Conservation (phyloP, 148 eudicot genomes). For the Fagopyrum homotropicum region DNA sequence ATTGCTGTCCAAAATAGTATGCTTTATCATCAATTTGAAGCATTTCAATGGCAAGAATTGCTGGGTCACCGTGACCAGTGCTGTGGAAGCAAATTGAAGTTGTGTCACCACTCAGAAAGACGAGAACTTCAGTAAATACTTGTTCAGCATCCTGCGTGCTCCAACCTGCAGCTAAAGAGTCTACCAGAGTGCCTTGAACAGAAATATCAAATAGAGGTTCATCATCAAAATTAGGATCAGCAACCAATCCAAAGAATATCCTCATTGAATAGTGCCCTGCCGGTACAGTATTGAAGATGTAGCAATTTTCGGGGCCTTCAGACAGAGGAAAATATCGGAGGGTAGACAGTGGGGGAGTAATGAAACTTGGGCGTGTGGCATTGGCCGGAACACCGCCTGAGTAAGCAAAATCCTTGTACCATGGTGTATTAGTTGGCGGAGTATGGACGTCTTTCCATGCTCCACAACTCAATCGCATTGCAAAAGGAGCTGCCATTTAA, state of each 20-base stretch:
- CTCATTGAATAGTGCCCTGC: slow-evolving; percentile 74
- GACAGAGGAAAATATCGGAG: slow-evolving; percentile 86
- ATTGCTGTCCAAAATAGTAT: slow-evolving; percentile 57
- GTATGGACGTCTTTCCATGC: slow-evolving; percentile 55
- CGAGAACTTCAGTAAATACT: slow-evolving; percentile 72
- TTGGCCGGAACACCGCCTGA: slow-evolving; percentile 82
- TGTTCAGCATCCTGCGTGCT: slow-evolving; percentile 68
- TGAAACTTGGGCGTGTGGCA: slow-evolving; percentile 75
- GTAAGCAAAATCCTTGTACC: slow-evolving; percentile 86
- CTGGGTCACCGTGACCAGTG: slow-evolving; percentile 98
- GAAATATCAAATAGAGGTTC: slow-evolving; percentile 94
- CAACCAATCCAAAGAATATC: slow-evolving; percentile 64
- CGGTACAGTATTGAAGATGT: slow-evolving; percentile 60
- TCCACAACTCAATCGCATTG: slow-evolving; percentile 90
- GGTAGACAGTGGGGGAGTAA: slow-evolving; percentile 63
- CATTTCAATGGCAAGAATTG: slow-evolving; percentile 78
- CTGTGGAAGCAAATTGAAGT: slow-evolving; percentile 91
- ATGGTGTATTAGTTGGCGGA: slow-evolving; percentile 65
- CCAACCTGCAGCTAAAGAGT: slow-evolving; percentile 80
- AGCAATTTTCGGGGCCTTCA: slow-evolving; percentile 91
- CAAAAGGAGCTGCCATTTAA: slow-evolving; percentile 61
- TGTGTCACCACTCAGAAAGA: slow-evolving; percentile 58
- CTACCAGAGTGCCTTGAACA: slow-evolving; percentile 68
- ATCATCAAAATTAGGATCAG: slow-evolving; percentile 71
- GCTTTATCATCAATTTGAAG: slow-evolving; percentile 77